Base-by-base conservation (phyloP, 176 grass and related monocot genomes). In the Eleusine indica region DNA sequence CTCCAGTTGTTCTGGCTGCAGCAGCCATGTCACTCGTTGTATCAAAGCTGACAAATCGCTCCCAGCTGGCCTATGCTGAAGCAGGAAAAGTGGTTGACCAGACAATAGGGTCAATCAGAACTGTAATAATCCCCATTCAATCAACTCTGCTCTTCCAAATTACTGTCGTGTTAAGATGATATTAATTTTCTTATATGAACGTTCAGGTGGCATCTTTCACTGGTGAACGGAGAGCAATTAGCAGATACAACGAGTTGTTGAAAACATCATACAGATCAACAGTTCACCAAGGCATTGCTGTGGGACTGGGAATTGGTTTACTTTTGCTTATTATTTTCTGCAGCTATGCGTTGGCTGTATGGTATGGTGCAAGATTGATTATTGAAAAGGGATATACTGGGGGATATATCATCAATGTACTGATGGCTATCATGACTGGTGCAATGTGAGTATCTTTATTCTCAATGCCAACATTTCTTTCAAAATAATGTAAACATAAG, bases 161-260 rank as follows among this genome's bases (percentile, higher is more conserved):
- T 79, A 14, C 80, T 52, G 62, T 65, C 12, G 16, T 77, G 6
- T 73, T 78, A 6, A 66, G 42, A 56, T 87, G 54, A 21, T 82
- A 41, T 62, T 60, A 7, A 29, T 49, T 83, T 56, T 57, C 1
- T 18, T 73, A 28, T 86, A 39, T 78, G 73, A 38, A 49, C 77
- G 49, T 76, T 75, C 75, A 96, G 90, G 94, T 96, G 41, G 86
- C 87, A 78, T 91, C 94, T 87, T 96, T 96, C 74, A 96, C 83
- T n/a, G 88, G 90, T 39, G 90, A 96, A 77, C 91, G 66, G 76
- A 85, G 79, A 75, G 94, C 90, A 69, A 91, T 86, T 60, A 77
- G 79, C 39, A 89, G 83, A 85, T 96, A 96, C 73, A 79, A 91
- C 10, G 76, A 75, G 57, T 75, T 92, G 6, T 68, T 96, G 42